These are phyloP conservation scores for Gossypium davidsonii DNA, from an alignment of 441 rosid genomes.

Conservation along the genomic window DNA sequence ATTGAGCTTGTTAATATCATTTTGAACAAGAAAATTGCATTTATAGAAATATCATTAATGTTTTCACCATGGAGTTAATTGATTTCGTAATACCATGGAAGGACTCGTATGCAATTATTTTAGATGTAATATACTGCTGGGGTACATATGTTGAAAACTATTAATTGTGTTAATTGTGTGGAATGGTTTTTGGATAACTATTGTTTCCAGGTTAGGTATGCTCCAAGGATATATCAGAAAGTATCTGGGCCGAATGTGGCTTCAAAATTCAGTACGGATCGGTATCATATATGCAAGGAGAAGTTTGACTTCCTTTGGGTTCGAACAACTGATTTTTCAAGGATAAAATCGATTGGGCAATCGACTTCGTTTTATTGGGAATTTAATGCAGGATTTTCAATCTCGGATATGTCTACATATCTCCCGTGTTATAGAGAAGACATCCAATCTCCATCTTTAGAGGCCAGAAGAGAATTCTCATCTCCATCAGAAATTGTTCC, in stretches of 20 bases:
- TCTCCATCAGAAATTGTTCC: constrained; percentile 58
- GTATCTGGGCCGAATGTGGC: constrained; percentile 54
- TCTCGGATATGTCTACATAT: constrained; percentile 36
- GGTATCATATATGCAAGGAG: constrained; percentile 74
- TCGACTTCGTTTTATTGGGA: constrained; percentile 64
- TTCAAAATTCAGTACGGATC: constrained; percentile 45
- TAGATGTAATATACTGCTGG: neutral
- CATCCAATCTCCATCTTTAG: constrained; percentile 28
- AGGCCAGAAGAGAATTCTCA: constrained; percentile 36
- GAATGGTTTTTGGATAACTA: neutral
- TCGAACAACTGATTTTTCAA: constrained; percentile 71
- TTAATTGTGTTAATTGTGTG: neutral
- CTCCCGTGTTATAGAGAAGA: constrained; percentile 54
- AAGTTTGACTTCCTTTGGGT: constrained; percentile 79
- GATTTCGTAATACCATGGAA: neutral
- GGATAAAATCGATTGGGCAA: constrained; percentile 52
- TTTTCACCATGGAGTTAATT: neutral
- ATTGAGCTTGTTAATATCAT: neutral
- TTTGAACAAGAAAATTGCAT: neutral
- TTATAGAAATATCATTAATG: neutral
- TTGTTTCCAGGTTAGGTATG: constrained; percentile 56
- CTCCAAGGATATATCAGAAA: constrained; percentile 55
- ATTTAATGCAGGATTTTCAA: constrained; percentile 32
- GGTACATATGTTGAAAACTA: neutral
- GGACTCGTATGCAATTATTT: neutral